Base-by-base conservation (phyloP, 2,329 filamentous ascomycete genomes). In the Scedosporium boydii region DNA sequence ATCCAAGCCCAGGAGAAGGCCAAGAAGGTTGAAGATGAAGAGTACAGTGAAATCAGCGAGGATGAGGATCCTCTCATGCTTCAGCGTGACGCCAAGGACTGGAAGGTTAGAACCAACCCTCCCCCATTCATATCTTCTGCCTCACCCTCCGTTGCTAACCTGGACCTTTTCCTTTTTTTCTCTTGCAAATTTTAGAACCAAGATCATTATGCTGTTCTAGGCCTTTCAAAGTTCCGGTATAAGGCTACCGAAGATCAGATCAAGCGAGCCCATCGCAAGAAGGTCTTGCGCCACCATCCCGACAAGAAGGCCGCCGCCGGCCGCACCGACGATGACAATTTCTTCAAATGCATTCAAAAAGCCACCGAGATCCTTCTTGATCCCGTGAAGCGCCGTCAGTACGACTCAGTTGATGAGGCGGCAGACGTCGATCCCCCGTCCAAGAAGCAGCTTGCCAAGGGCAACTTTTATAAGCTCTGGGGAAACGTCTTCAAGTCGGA, bases 271-370 rank as follows among this genome's bases (percentile, higher is more conserved):
- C 93, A 99, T 81, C 91, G 95, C 81, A 97, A 96, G 87, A 99
- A 99, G 89, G 95, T 99, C 67, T 89, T 99, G 68, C 93, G 92
- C 80, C 95, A 99, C 77, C 95, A 99, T 78, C 95, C 95, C 65
- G 95, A 99, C 77, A 99, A 99, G 88, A 96, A 96, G 81, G 95
- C 96, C 16, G 95, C 95, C 29, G 85, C 88, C 58, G 95, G 95
- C 65, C 84, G 86, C 70, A 84, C 86, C 69, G 93, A 98, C 71
- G 93, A 97, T 77, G 95, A 99, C 77, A 91, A 90, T 76, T 99
- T 99, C 83, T 99, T 99, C 89, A 99, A 99, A 85, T 99, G 96
- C 78, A 99, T 99, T 76, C 96, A 99, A 76, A 97, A 97, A 78
- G 95, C 95, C 63, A 93, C 89, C 70, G 95, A 99, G 72, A 84